Evolutionary conservation across 164 flowering plant species (phyloP).

Genomic region (Buxus sempervirens): DNA sequence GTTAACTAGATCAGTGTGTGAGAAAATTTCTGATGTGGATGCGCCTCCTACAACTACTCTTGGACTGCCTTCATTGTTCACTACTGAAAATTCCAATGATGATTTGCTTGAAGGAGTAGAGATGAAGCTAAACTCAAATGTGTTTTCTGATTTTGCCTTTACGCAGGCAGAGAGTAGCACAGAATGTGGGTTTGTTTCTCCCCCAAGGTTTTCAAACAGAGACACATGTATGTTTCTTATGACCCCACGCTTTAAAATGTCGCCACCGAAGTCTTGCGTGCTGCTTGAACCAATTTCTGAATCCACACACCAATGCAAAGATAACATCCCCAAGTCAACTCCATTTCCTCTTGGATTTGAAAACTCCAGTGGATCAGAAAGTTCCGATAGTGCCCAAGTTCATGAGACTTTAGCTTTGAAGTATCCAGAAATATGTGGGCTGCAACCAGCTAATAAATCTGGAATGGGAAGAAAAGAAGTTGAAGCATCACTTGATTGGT

Average conservation of each 20-base stretch:
- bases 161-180: conserved; percentile 9
- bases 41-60: conserved; percentile 12
- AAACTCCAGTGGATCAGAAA: conserved; percentile 19
- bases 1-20: conserved; percentile 28
- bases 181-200: conserved; percentile 21
- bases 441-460: conserved; percentile 25
- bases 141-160: conserved; percentile 14
- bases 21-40: conserved; percentile 17
- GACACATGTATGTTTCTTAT: conserved; percentile 37
- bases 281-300: conserved; percentile 67
- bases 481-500: conserved; percentile 58
- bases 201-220: conserved; percentile 25
- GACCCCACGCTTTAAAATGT: conserved; percentile 67
- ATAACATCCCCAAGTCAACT: conserved; percentile 31
- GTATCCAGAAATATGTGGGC: conserved; percentile 57
- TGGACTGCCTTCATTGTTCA: conserved; percentile 21
- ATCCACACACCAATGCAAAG: conserved; percentile 21
- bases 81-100: conserved; percentile 22
- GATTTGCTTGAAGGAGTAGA: conserved; percentile 29
- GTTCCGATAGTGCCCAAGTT: conserved; percentile 33
- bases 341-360: conserved; percentile 36
- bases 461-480: conserved; percentile 31
- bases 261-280: conserved; percentile 81
- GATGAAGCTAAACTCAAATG: conserved; percentile 21
- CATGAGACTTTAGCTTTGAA: conserved; percentile 43